Conservation (phyloP, 768 basidiomycete genomes). For the Mycena chlorophos region DNA sequence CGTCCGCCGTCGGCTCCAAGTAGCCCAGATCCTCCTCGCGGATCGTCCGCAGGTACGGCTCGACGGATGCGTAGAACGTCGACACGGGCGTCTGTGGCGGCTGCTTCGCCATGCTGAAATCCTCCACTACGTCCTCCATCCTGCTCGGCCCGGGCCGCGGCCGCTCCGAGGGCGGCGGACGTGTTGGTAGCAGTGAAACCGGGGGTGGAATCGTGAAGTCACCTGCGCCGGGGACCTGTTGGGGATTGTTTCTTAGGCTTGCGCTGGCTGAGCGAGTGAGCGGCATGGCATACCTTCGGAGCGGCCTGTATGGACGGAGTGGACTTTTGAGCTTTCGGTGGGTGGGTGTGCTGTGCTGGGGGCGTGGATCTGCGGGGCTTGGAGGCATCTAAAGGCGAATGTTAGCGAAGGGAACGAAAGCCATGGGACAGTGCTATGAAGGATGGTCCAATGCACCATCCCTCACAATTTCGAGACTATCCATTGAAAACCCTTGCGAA, state of each 20-base stretch:
- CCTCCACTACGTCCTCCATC: slow-evolving; percentile 80
- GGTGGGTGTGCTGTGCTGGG: slow-evolving; percentile 40
- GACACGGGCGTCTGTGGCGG: slow-evolving; percentile 68
- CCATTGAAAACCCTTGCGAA: too few relatives aligned
- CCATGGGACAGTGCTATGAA: too few relatives aligned
- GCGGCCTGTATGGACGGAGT: slow-evolving; percentile 43
- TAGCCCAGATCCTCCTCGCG: slow-evolving; percentile 96
- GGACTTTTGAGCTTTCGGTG: slow-evolving; percentile 60
- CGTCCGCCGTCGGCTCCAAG: slow-evolving; percentile 87
- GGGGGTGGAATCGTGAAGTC: slow-evolving; percentile 63
- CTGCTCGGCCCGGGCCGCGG: slow-evolving; percentile 82
- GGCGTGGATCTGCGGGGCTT: slow-evolving; percentile 63
- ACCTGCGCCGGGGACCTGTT: slow-evolving; percentile 40
- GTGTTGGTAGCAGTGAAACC: slow-evolving; percentile 53
- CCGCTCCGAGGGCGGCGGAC: slow-evolving; percentile 61
- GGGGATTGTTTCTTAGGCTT: slow-evolving; percentile 8
- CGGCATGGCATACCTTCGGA: slow-evolving; percentile 46
- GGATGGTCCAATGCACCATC: too few relatives aligned
- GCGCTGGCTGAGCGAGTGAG: background rate
- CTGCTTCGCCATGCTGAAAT: slow-evolving; percentile 83
- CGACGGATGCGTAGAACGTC: slow-evolving; percentile 87
- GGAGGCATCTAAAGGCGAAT: slow-evolving; percentile 43
- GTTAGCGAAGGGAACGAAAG: slow-evolving; percentile 7
- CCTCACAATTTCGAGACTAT: too few relatives aligned
- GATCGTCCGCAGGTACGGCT: slow-evolving; percentile 85